Evolutionary conservation across 768 basidiomycete species (phyloP), one percentile per base, ranked within the genome.

Genomic region (Serendipita indica): DNA sequence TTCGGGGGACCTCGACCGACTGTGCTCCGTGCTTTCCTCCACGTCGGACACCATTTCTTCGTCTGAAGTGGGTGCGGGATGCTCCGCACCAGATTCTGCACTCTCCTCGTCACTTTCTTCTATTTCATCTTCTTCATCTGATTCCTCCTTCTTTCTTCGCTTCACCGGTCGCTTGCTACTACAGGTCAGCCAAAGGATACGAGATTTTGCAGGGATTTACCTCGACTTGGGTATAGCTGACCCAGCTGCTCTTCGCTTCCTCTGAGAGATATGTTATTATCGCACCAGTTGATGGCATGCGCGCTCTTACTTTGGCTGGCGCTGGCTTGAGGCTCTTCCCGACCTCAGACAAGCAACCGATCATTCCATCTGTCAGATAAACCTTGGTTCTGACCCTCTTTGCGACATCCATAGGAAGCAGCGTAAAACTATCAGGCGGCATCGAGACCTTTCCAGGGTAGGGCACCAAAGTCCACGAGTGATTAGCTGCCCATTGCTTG

Each of bases 371-470:
- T 16, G 84, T 77, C 30, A 92, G 70, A 66, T 85, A 91, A 3
- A 77, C 71, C 0, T 78, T 83, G 65, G 81, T 81, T 57, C 80
- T 56, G 58, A 86, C 88, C 77, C 83, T 75, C 60, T 80, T 80
- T 0, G 78, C 78, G 0, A 79, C 79, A 41, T 86, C 88, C 2
- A 77, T 68, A 63, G 84, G 81, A 46, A 92, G 72, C 1, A 82
- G 72, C 28, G 81, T 78, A 61, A 98, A 77, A 46, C 96, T 88
- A 67, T 96, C 92, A 13, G 75, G 66, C 0, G 92, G 94, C 18
- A 97, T 69, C 62, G 79, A 79, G 41, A 93, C 70, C 66, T 85
- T 85, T 3, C 84, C 87, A 0, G 89, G 90, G 68, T 87, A 87
- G 32, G 81, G 84, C 58, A 81, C 73, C 2, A 97, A 71, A 2